These are phyloP conservation scores for Aspergillus sp. DNA, from an alignment of 2,329 filamentous ascomycete genomes.

Conservation along the genomic window DNA sequence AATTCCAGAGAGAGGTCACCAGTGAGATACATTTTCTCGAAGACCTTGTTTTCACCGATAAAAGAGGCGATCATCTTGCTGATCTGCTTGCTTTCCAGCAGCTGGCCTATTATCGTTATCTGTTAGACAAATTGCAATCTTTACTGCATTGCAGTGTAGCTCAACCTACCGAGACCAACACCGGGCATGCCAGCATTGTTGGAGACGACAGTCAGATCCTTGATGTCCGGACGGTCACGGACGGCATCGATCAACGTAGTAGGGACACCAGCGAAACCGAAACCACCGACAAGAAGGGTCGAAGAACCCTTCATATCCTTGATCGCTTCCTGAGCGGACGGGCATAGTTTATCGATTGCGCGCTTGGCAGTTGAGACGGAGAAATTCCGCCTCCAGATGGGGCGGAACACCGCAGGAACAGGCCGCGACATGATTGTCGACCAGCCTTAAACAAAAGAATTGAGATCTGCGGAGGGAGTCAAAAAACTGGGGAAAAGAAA, in stretches of 20 bases:
- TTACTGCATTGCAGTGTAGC: too few species aligned
- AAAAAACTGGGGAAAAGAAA: slow-evolving; percentile 3
- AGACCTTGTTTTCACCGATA: slow-evolving; percentile 79
- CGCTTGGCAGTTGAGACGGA: slow-evolving; percentile 63
- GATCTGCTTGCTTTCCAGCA: slow-evolving; percentile 72
- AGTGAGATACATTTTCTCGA: slow-evolving; percentile 83
- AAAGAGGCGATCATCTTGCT: slow-evolving; percentile 74
- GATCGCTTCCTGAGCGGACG: slow-evolving; percentile 69
- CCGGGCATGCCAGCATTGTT: slow-evolving; percentile 77
- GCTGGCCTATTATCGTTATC: slow-evolving; percentile 53
- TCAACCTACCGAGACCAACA: slow-evolving; percentile 65
- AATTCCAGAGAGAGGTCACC: slow-evolving; percentile 85
- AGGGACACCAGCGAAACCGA: slow-evolving; percentile 68
- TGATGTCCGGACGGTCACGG: slow-evolving; percentile 58
- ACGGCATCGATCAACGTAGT: slow-evolving; percentile 63
- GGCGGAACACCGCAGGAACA: slow-evolving; percentile 34
- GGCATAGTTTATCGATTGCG: slow-evolving; percentile 74
- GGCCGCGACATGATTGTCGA: slow-evolving; percentile 31
- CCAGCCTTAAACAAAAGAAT: slow-evolving; percentile 14
- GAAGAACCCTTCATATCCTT: slow-evolving; percentile 71
- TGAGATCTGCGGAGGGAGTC: slow-evolving; percentile 8
- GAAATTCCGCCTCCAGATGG: slow-evolving; percentile 57
- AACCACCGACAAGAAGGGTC: slow-evolving; percentile 73
- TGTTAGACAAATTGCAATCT: neutral
- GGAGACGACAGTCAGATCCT: slow-evolving; percentile 72